phyloP scores from a whole-genome alignment of 2,329 filamentous ascomycete species.

The Talaromyces sp. region DNA sequence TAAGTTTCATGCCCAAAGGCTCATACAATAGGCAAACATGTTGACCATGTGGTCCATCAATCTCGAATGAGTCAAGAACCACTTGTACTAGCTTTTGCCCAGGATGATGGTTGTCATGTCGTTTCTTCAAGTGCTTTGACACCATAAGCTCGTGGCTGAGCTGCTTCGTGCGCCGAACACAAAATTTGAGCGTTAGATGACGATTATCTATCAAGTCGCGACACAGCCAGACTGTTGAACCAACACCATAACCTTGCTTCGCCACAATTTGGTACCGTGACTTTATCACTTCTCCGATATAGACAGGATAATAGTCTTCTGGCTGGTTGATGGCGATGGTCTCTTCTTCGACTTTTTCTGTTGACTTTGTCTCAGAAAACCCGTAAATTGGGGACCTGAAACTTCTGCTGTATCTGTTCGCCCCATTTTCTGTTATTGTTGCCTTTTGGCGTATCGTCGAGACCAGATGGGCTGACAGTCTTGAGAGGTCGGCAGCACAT shows the following conservation, averaged over 20 bases:
- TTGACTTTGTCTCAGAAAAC: too few relatives aligned
- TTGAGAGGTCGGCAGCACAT: too few relatives aligned
- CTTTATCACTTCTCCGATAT: slow-evolving; percentile 16
- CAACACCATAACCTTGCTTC: slow-evolving; percentile 19
- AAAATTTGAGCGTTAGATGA: background rate
- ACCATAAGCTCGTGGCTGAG: background rate
- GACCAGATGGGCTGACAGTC: too few relatives aligned
- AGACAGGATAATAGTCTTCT: slow-evolving; percentile 5
- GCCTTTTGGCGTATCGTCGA: too few relatives aligned
- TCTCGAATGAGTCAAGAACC: slow-evolving; percentile 1
- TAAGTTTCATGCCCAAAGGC: background rate
- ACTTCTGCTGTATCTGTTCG: too few relatives aligned
- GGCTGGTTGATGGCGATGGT: background rate
- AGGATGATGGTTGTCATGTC: background rate
- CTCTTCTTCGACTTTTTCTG: slow-evolving; percentile 1
- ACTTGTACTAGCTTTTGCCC: background rate
- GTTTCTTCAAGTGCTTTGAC: background rate
- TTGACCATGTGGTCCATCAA: background rate
- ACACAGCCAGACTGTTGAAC: slow-evolving; percentile 23
- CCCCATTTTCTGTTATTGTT: too few relatives aligned
- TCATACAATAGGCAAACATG: background rate
- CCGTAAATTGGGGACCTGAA: too few relatives aligned
- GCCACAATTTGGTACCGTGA: slow-evolving; percentile 19
- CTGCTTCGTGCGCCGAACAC: background rate
- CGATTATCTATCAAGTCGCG: slow-evolving; percentile 11